These are phyloP conservation scores for Psidium friedrichsthalianum DNA, from an alignment of 345 rosid genomes.

Conservation along the genomic window DNA sequence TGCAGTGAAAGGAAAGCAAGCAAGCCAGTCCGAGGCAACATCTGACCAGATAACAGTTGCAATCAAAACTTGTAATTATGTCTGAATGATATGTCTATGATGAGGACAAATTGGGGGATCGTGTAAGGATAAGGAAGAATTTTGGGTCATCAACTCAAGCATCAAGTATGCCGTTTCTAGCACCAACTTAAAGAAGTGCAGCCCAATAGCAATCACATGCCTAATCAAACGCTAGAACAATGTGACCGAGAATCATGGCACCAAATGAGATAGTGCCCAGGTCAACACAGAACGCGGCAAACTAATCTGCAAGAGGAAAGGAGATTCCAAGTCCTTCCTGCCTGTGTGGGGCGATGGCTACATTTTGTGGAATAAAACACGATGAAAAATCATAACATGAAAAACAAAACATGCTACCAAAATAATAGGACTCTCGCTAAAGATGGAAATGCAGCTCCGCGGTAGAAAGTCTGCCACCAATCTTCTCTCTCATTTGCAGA, in stretches of 20 bases:
- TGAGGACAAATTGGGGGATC: neutral
- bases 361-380: neutral
- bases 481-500: slow-evolving; percentile 35
- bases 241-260: neutral
- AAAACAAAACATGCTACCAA: slow-evolving; percentile 28
- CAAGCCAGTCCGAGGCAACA: slow-evolving; percentile 79
- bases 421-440: slow-evolving; percentile 56
- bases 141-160: neutral
- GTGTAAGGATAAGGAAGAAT: neutral
- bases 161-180: neutral
- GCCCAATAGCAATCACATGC: neutral
- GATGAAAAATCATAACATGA: neutral
- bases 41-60: slow-evolving; percentile 31
- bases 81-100: neutral
- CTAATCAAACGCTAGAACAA: neutral
- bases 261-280: neutral
- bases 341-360: neutral
- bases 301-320: neutral
- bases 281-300: neutral
- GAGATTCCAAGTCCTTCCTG: neutral
- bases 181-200: neutral
- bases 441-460: slow-evolving; percentile 67
- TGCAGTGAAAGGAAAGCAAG: slow-evolving; percentile 77
- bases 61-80: neutral
- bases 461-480: slow-evolving; percentile 46